Percentiles rank a stretch among this genome's conserved stretches.
These are phyloP conservation scores for Geotrichum aggregatum DNA, from an alignment of 1,139 yeast species.

Conservation along the genomic window DNA sequence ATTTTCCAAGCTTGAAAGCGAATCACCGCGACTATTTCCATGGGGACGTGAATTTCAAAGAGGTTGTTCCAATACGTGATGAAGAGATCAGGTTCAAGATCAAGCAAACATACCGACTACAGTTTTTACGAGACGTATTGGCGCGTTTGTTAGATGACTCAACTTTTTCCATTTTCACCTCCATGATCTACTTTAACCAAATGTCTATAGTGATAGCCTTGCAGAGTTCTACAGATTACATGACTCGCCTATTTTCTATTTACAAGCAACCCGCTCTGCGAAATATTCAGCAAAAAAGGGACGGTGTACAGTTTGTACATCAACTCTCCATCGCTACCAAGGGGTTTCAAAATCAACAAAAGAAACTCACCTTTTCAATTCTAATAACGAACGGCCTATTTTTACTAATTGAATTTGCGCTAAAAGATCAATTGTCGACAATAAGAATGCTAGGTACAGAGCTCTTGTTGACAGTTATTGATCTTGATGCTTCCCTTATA, in stretches of 20 bases:
- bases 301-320: slow-evolving; percentile 74
- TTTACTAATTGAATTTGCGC: slow-evolving; percentile 65
- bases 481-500: slow-evolving; percentile 72
- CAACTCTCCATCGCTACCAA: slow-evolving; percentile 77
- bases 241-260: slow-evolving; percentile 52
- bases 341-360: slow-evolving; percentile 58
- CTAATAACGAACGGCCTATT: slow-evolving; percentile 68
- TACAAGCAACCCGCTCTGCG: slow-evolving; percentile 38
- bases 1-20: slow-evolving; percentile 72
- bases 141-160: slow-evolving; percentile 80
- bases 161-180: slow-evolving; percentile 58
- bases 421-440: slow-evolving; percentile 48
- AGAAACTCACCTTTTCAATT: slow-evolving; percentile 59
- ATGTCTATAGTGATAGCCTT: slow-evolving; percentile 64
- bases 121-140: slow-evolving; percentile 77
- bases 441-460: slow-evolving; percentile 76
- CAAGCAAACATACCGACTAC: slow-evolving; percentile 69
- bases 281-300: slow-evolving; percentile 38
- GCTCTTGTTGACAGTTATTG: slow-evolving; percentile 74
- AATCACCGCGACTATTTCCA: slow-evolving; percentile 65
- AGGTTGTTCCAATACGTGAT: slow-evolving; percentile 62
- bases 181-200: slow-evolving; percentile 66
- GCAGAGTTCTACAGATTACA: slow-evolving; percentile 46
- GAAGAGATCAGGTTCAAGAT: slow-evolving; percentile 51
- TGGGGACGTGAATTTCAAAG: slow-evolving; percentile 59